These are phyloP conservation scores for Castanospermum australe DNA, from an alignment of 306 rosid species.

Conservation along the genomic window DNA sequence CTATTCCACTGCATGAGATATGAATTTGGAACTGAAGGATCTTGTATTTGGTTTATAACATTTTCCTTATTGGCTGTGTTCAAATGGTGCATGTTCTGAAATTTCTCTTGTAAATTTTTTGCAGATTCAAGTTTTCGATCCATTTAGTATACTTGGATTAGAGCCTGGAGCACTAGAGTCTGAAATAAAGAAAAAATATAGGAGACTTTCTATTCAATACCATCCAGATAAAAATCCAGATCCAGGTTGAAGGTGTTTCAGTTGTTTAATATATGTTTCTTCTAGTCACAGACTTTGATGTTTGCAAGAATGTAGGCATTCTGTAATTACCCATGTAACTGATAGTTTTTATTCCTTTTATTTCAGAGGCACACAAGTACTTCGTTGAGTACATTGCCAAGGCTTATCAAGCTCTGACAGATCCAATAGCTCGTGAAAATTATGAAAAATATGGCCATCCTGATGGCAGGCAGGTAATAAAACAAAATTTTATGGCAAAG, in stretches of 20 bases:
- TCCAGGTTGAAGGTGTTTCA: constrained; percentile 72
- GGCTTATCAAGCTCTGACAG: constrained; percentile 96
- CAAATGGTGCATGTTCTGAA: constrained; percentile 8
- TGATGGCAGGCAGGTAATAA: constrained; percentile 88
- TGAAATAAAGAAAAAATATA: constrained; percentile 86
- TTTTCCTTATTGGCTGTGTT: constrained; percentile 8
- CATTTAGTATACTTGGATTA: constrained; percentile 84
- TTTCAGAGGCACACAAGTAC: constrained; percentile 74
- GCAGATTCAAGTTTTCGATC: constrained; percentile 90
- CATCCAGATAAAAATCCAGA: constrained; percentile 99
- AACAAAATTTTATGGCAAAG: constrained; percentile 8
- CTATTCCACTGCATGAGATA: background rate
- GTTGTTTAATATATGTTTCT: constrained; percentile 25
- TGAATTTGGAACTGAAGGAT: constrained; percentile 2
- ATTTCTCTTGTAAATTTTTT: background rate
- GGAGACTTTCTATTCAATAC: constrained; percentile 83
- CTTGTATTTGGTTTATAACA: constrained; percentile 12
- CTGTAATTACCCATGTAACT: constrained; percentile 8
- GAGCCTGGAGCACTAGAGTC: constrained; percentile 71
- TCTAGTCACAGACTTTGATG: constrained; percentile 6
- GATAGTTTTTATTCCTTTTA: background rate
- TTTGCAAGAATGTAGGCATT: background rate
- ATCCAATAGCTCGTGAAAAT: constrained; percentile 84
- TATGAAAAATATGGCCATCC: constrained; percentile 99
- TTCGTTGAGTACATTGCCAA: constrained; percentile 90